A percentile compares a stretch with the other conserved stretches of the same genome.
Conservation (phyloP, 331 rosid species). For the Arachis monticola region DNA sequence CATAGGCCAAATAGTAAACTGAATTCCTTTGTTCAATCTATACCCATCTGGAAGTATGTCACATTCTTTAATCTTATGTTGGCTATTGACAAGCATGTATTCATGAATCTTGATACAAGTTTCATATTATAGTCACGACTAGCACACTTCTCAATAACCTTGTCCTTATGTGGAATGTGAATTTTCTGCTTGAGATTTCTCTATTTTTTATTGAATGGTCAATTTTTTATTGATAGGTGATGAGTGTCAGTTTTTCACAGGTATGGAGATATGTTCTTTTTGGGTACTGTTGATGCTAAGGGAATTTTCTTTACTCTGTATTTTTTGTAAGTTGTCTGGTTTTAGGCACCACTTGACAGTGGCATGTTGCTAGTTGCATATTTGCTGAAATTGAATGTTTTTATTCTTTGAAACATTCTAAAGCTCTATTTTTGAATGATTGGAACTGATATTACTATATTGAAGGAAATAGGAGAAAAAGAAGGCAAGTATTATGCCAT, state of each 20-base stretch:
- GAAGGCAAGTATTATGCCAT: too few relatives aligned
- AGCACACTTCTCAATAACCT: conserved; percentile 18
- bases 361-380: background rate
- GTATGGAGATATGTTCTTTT: conserved; percentile 92
- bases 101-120: background rate
- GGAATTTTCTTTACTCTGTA: conserved; percentile 53
- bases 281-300: conserved; percentile 97
- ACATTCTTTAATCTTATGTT: conserved; percentile 35
- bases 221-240: conserved; percentile 71
- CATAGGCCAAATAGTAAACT: conserved; percentile 80
- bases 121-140: background rate
- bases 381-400: background rate
- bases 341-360: background rate
- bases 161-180: conserved; percentile 17
- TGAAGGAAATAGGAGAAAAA: too few relatives aligned
- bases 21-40: conserved; percentile 66
- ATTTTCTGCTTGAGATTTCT: conserved; percentile 24
- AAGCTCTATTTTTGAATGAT: too few relatives aligned
- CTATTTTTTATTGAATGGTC: conserved; percentile 36
- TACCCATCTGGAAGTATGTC: conserved; percentile 84
- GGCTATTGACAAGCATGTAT: background rate
- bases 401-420: too few relatives aligned
- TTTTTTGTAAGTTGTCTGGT: conserved; percentile 15
- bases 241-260: conserved; percentile 98
- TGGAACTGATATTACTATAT: too few relatives aligned